These are phyloP conservation scores for Microbotryomycetes sp. DNA, from an alignment of 1,284 basidiomycete genomes.

Conservation along the genomic window DNA sequence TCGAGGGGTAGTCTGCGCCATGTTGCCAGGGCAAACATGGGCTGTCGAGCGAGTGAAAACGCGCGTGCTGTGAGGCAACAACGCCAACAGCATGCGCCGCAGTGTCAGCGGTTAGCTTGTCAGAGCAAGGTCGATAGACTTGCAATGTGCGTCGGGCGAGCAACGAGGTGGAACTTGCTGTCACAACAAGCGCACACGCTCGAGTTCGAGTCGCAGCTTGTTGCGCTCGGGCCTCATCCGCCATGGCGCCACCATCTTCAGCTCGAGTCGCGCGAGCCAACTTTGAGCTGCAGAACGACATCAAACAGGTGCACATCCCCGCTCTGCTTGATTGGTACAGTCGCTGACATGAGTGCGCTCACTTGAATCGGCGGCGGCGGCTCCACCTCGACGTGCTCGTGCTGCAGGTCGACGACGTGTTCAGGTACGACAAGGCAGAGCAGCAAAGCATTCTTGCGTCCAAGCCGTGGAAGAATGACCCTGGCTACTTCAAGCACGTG, in stretches of 20 bases:
- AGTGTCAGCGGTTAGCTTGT: too few species aligned
- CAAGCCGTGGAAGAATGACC: slow-evolving; percentile 80
- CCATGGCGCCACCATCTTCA: neutral
- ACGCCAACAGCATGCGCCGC: too few species aligned
- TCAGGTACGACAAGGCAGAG: slow-evolving; percentile 43
- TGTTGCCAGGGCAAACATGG: too few species aligned
- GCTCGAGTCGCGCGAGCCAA: slow-evolving; percentile 60
- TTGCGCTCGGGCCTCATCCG: neutral
- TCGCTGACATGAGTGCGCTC: neutral
- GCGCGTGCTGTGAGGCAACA: too few species aligned
- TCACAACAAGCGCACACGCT: too few species aligned
- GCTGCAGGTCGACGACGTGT: slow-evolving; percentile 59
- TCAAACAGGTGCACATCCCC: slow-evolving; percentile 42
- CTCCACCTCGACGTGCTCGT: slow-evolving; percentile 17
- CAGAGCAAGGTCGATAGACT: too few species aligned
- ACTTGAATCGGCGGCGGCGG: too few species aligned
- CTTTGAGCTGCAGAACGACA: slow-evolving; percentile 75
- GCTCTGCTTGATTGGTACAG: neutral
- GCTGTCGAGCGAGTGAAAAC: too few species aligned
- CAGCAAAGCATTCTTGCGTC: slow-evolving; percentile 49
- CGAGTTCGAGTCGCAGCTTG: too few species aligned
- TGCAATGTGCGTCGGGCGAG: too few species aligned
- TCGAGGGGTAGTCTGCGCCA: too few species aligned
- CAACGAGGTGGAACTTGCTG: too few species aligned
- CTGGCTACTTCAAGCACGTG: slow-evolving; percentile 87